Percentiles rank a stretch among this genome's conserved stretches.
These are phyloP conservation scores for Plasmodium coatneyi DNA, from an alignment of 169 alveolate species.

Conservation along the genomic window DNA sequence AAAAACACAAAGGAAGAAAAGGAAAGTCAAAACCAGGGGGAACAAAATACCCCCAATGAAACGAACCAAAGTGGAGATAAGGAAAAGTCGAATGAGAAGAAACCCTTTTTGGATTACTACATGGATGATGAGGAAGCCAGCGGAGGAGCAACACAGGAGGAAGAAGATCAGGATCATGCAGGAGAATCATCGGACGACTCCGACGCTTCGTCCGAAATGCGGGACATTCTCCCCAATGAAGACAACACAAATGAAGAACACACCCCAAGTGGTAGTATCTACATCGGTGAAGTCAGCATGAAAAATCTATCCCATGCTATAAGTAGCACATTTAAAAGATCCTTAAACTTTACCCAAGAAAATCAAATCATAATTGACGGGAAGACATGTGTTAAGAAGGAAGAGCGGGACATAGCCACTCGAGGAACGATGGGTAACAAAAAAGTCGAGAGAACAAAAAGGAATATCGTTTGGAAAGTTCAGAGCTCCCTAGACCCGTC, in stretches of 20 bases:
- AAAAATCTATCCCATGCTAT: neutral
- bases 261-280: constrained; percentile 21
- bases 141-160: neutral
- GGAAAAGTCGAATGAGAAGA: neutral
- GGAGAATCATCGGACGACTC: neutral
- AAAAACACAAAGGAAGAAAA: neutral
- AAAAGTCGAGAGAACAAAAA: neutral
- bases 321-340: constrained; percentile 4
- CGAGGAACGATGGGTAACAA: neutral
- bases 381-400: constrained; percentile 35
- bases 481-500: constrained; percentile 67
- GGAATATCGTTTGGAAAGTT: constrained; percentile 35
- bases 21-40: neutral
- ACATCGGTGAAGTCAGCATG: constrained; percentile 70
- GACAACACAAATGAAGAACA: constrained; percentile 1
- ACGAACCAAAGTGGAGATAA: neutral
- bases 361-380: constrained; percentile 65
- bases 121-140: neutral
- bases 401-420: neutral
- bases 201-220: neutral
- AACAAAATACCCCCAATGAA: neutral
- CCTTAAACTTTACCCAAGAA: constrained; percentile 12
- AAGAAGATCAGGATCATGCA: neutral
- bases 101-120: neutral
- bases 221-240: neutral